A percentile compares a stretch with the other conserved stretches of the same genome.
These are phyloP conservation scores for Epichloe amarillans DNA, from an alignment of 2,329 filamentous ascomycete species.

Conservation along the genomic window DNA sequence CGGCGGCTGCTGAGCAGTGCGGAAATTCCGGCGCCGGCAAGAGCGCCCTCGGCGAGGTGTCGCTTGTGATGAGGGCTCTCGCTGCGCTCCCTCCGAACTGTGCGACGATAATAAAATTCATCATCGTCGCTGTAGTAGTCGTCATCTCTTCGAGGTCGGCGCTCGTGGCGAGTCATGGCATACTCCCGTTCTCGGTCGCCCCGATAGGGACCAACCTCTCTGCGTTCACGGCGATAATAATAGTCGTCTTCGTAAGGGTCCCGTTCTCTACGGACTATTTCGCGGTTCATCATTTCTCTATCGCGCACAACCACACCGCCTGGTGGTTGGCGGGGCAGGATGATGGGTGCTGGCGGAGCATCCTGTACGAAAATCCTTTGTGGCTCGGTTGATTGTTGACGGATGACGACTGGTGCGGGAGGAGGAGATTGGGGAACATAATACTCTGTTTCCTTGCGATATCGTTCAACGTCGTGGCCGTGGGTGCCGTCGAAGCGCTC, in stretches of 20 bases:
- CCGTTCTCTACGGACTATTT: slow-evolving; percentile 21
- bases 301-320: slow-evolving; percentile 30
- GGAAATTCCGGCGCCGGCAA: slow-evolving; percentile 48
- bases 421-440: slow-evolving; percentile 38
- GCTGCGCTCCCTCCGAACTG: slow-evolving; percentile 36
- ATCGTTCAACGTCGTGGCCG: slow-evolving; percentile 41
- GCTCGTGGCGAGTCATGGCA: slow-evolving; percentile 23
- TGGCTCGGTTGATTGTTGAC: slow-evolving; percentile 38
- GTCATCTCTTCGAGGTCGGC: slow-evolving; percentile 27
- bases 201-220: slow-evolving; percentile 28
- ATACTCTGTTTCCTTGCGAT: slow-evolving; percentile 50
- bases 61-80: slow-evolving; percentile 40
- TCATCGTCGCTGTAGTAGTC: slow-evolving; percentile 35
- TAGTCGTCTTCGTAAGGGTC: slow-evolving; percentile 32
- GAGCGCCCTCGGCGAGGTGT: slow-evolving; percentile 49
- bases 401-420: slow-evolving; percentile 41
- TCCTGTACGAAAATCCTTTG: slow-evolving; percentile 50
- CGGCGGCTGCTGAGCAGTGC: slow-evolving; percentile 45
- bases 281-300: slow-evolving; percentile 25
- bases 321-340: slow-evolving; percentile 33
- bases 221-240: slow-evolving; percentile 35
- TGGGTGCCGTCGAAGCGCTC: slow-evolving; percentile 33
- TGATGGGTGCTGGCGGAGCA: slow-evolving; percentile 38
- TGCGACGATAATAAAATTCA: slow-evolving; percentile 32
- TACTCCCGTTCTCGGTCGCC: slow-evolving; percentile 16